These are phyloP conservation scores for Boechera retrofracta DNA, from an alignment of 345 rosid genomes.

Conservation along the genomic window DNA sequence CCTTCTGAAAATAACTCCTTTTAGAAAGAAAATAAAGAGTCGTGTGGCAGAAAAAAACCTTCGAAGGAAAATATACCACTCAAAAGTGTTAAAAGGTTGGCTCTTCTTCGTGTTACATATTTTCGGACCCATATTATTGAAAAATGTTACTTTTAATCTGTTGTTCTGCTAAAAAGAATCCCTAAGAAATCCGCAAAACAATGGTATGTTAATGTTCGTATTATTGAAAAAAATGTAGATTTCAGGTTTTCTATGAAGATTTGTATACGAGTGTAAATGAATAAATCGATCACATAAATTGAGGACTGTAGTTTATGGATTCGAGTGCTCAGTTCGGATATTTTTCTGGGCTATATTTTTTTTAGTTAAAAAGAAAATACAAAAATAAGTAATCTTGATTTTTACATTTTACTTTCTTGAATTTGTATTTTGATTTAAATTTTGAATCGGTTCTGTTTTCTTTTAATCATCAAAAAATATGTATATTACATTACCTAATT, in stretches of 20 bases:
- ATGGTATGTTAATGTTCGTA: slow-evolving; percentile 3
- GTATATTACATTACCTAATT: too few species aligned
- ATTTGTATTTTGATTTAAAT: too few species aligned
- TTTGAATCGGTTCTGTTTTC: too few species aligned
- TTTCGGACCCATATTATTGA: slow-evolving; percentile 34
- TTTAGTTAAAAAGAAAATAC: too few species aligned
- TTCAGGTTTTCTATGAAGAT: neutral
- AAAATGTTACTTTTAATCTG: neutral
- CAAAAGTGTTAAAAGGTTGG: slow-evolving; percentile 24
- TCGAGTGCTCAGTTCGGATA: too few species aligned
- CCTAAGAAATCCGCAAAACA: neutral
- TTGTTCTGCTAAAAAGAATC: neutral
- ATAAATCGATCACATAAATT: neutral
- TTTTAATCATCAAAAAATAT: too few species aligned
- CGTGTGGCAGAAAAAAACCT: slow-evolving; percentile 30
- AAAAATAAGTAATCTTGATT: too few species aligned
- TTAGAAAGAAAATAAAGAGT: slow-evolving; percentile 33
- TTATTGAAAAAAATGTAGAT: neutral
- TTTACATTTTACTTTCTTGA: too few species aligned
- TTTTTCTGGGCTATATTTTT: too few species aligned
- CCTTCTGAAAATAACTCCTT: slow-evolving; percentile 38
- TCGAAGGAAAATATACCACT: slow-evolving; percentile 31
- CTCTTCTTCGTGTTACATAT: neutral
- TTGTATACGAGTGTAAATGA: neutral
- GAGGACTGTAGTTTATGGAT: neutral